Conservation (phyloP, 371 early-diverging fungal species). For the Haplosporangium sp. region DNA sequence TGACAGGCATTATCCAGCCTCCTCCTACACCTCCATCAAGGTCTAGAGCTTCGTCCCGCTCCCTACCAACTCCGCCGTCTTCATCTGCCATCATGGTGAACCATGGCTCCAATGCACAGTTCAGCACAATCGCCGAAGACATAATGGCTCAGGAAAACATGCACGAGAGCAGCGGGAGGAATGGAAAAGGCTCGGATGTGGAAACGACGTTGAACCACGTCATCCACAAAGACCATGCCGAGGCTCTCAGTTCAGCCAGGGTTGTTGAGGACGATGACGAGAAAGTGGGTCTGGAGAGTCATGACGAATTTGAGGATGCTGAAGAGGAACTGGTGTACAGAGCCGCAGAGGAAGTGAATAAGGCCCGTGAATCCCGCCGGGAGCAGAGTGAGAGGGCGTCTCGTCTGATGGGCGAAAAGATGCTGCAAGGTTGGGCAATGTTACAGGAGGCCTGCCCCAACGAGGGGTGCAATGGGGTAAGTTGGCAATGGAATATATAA, state of each 20-base stretch:
- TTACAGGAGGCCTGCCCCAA: constrained; percentile 73
- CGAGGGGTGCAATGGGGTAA: constrained; percentile 67
- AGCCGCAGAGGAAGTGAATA: constrained; percentile 17
- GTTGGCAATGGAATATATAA: constrained; percentile 3
- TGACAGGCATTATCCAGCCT: constrained; percentile 4
- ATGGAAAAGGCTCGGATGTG: constrained; percentile 15
- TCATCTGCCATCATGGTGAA: background rate
- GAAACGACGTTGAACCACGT: constrained; percentile 5
- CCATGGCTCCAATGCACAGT: background rate
- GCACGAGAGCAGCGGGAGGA: constrained; percentile 13
- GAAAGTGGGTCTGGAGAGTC: constrained; percentile 32
- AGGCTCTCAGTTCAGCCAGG: constrained; percentile 4
- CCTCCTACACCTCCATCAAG: constrained; percentile 13
- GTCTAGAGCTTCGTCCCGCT: background rate
- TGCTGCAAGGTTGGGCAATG: constrained; percentile 76
- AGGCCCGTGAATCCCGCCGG: constrained; percentile 18
- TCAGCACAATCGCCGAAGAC: background rate
- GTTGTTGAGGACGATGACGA: constrained; percentile 7
- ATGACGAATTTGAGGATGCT: constrained; percentile 40
- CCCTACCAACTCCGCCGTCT: constrained; percentile 12
- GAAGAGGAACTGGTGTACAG: constrained; percentile 20
- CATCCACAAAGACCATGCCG: background rate
- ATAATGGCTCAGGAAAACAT: background rate
- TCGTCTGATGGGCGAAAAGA: constrained; percentile 69
- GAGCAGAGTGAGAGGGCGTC: constrained; percentile 69